phyloP scores from a whole-genome alignment of 176 grass and related monocot species.

The Areca catechu region DNA sequence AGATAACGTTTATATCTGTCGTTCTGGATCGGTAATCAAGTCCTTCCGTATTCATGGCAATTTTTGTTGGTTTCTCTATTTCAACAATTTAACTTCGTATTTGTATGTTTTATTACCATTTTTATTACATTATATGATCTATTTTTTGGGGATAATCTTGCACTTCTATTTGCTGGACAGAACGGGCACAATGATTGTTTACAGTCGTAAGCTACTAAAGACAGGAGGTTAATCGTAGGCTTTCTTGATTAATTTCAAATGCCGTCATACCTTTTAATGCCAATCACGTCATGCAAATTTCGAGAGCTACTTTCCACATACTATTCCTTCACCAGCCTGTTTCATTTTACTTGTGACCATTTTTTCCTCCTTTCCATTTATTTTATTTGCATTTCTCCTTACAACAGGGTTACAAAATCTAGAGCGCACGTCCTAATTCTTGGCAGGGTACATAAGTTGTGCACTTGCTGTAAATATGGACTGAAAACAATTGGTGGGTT shows the following conservation, averaged over 20 bases:
- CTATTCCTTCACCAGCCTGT: no score
- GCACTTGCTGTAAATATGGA: conserved; percentile 45
- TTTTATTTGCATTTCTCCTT: background rate
- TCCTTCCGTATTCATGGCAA: background rate
- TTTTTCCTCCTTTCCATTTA: no score
- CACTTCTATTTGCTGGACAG: no score
- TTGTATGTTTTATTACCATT: background rate
- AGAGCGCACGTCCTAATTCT: conserved; percentile 34
- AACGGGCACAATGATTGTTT: no score
- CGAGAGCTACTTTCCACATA: no score
- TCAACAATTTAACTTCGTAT: background rate
- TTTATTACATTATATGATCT: background rate
- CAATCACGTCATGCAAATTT: no score
- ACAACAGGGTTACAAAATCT: background rate
- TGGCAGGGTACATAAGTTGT: conserved; percentile 24
- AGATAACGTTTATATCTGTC: conserved; percentile 84
- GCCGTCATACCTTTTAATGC: no score
- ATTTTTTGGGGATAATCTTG: no score
- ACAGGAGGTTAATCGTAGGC: no score
- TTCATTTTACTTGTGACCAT: no score
- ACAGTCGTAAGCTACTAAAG: no score
- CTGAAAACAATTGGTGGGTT: conserved; percentile 30
- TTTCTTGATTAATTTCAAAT: no score
- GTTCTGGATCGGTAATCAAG: conserved; percentile 84
- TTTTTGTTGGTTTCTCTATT: background rate